phyloP scores from a whole-genome alignment of 306 rosid species.

The Parietaria judaica region DNA sequence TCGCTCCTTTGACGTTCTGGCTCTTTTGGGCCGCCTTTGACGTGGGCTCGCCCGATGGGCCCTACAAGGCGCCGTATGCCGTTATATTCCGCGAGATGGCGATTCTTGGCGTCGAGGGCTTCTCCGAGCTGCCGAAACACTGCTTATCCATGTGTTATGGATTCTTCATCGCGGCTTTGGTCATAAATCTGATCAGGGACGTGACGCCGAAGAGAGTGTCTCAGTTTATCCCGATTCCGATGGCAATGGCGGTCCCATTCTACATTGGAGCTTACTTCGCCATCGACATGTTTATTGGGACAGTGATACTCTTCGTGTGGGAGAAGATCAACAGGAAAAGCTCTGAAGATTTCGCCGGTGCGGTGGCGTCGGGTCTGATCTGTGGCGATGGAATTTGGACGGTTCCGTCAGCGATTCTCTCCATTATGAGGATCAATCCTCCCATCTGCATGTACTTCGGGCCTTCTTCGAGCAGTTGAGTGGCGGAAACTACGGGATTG shows the following conservation, averaged over 20 bases:
- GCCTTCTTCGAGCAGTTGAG: constrained; percentile 50
- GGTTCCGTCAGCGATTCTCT: constrained; percentile 82
- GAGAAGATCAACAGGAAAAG: constrained; percentile 61
- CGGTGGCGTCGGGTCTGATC: constrained; percentile 92
- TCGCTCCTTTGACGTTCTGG: constrained; percentile 98
- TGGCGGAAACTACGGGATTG: neutral
- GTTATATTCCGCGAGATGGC: constrained; percentile 93
- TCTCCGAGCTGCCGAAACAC: constrained; percentile 85
- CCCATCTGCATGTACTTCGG: constrained; percentile 96
- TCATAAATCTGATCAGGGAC: constrained; percentile 64
- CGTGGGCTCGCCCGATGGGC: constrained; percentile 82
- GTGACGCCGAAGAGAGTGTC: constrained; percentile 53
- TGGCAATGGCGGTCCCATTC: constrained; percentile 97
- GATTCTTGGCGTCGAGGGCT: constrained; percentile 73
- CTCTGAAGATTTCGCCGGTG: constrained; percentile 81
- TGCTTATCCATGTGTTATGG: constrained; percentile 67
- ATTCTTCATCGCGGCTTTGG: constrained; percentile 66
- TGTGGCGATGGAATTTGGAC: constrained; percentile 99
- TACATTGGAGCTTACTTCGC: constrained; percentile 94
- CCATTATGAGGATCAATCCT: constrained; percentile 70
- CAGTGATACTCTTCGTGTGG: constrained; percentile 73
- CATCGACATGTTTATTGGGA: constrained; percentile 79
- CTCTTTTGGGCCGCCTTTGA: constrained; percentile 94
- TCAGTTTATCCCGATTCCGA: constrained; percentile 75
- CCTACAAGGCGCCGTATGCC: constrained; percentile 86